Conservation (phyloP, 2,329 filamentous ascomycete species). For the Pseudovirgaria hyperparasitica region DNA sequence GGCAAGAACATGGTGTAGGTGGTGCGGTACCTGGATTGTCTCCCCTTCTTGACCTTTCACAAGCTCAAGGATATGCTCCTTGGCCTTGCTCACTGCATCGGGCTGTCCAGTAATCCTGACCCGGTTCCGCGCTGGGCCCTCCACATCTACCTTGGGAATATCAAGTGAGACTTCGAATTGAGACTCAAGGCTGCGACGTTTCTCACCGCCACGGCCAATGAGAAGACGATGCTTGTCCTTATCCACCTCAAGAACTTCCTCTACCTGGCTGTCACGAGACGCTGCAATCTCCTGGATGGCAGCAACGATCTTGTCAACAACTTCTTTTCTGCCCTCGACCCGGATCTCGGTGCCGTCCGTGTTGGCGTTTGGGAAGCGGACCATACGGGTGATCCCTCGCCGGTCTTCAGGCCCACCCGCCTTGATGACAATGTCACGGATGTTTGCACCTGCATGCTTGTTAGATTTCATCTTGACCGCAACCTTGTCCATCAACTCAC, state of each 20-base stretch:
- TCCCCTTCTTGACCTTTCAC: conserved; percentile 81
- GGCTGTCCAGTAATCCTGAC: conserved; percentile 77
- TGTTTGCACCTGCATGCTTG: conserved; percentile 55
- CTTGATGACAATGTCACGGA: conserved; percentile 73
- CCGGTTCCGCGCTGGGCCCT: conserved; percentile 64
- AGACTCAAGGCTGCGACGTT: conserved; percentile 70
- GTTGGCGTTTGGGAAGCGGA: conserved; percentile 88
- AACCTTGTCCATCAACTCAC: conserved; percentile 40
- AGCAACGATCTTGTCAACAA: conserved; percentile 81
- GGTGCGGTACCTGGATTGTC: conserved; percentile 70
- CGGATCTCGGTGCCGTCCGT: conserved; percentile 72
- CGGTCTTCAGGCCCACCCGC: conserved; percentile 84
- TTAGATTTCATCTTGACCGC: conserved; percentile 23
- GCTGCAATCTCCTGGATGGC: conserved; percentile 70
- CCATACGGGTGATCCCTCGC: conserved; percentile 71
- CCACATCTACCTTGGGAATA: conserved; percentile 62
- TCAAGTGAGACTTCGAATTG: conserved; percentile 81
- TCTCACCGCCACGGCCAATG: conserved; percentile 85
- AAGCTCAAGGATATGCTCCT: conserved; percentile 66
- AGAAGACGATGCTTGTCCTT: conserved; percentile 81
- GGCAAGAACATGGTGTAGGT: conserved; percentile 70
- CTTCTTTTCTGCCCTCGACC: conserved; percentile 67
- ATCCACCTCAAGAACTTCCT: conserved; percentile 67
- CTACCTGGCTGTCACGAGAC: conserved; percentile 74
- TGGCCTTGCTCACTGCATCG: conserved; percentile 69